Conservation (phyloP, 2,329 filamentous ascomycete species). For the Alternaria angustiovoidea region DNA sequence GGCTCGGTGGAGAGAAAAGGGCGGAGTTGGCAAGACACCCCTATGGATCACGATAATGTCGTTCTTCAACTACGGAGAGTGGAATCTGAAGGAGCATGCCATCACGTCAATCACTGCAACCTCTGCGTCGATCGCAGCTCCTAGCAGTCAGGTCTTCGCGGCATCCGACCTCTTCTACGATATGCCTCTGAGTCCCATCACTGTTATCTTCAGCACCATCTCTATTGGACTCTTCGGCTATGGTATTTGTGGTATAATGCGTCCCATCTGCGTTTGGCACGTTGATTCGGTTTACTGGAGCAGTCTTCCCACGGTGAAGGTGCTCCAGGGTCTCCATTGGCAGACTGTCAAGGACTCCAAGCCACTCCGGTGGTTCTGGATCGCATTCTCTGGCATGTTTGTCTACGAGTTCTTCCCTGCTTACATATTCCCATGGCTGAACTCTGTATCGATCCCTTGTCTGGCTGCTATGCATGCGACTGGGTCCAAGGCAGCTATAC, state of each 20-base stretch:
- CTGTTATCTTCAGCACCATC: slow-evolving; percentile 25
- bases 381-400: slow-evolving; percentile 27
- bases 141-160: slow-evolving; percentile 24
- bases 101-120: slow-evolving; percentile 25
- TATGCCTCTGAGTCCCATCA: slow-evolving; percentile 18
- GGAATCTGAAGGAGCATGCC: slow-evolving; percentile 24
- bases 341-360: slow-evolving; percentile 24
- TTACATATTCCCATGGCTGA: slow-evolving; percentile 28
- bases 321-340: slow-evolving; percentile 27
- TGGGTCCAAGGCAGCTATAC: slow-evolving; percentile 18
- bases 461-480: slow-evolving; percentile 25
- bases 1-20: slow-evolving; percentile 21
- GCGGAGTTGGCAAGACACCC: slow-evolving; percentile 18
- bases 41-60: slow-evolving; percentile 21
- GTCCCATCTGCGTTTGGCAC: slow-evolving; percentile 26
- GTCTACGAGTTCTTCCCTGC: slow-evolving; percentile 26
- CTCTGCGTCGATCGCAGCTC: slow-evolving; percentile 25
- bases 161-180: slow-evolving; percentile 24
- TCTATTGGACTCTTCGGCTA: slow-evolving; percentile 27
- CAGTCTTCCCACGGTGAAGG: slow-evolving; percentile 26
- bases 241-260: slow-evolving; percentile 24
- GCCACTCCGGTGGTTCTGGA: slow-evolving; percentile 27
- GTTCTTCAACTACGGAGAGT: slow-evolving; percentile 23
- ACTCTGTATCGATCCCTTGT: slow-evolving; percentile 26
- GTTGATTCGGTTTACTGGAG: slow-evolving; percentile 29